phyloP scores from a whole-genome alignment of 2,329 filamentous ascomycete species.

The Trichoderma breve region DNA sequence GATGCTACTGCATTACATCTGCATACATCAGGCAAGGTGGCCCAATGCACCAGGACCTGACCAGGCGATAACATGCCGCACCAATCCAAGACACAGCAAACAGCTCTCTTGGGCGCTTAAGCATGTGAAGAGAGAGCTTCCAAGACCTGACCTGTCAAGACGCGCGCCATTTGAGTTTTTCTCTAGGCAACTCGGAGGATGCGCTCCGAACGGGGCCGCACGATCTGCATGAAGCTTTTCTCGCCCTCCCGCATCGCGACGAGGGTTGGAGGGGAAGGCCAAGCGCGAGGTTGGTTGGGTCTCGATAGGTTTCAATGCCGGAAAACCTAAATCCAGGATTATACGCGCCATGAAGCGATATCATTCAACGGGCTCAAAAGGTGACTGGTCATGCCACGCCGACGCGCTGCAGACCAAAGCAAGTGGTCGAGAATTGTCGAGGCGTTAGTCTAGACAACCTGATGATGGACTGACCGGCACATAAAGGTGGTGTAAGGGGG shows the following conservation, averaged over 20 bases:
- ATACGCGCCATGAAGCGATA: not conserved
- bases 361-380: not conserved
- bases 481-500: not conserved
- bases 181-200: not conserved
- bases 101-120: not conserved
- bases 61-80: not conserved
- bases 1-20: not conserved
- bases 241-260: not conserved
- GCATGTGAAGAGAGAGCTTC: not conserved
- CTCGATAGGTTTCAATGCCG: not conserved
- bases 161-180: not conserved
- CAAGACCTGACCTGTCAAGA: not conserved
- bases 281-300: not conserved
- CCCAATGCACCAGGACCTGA: slow-evolving; percentile 17
- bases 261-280: not conserved
- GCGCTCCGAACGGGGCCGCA: not conserved
- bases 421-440: not conserved
- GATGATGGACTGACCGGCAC: slow-evolving; percentile 4
- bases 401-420: not conserved
- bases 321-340: not conserved
- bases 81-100: not conserved
- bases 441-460: slow-evolving; percentile 4
- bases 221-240: slow-evolving; percentile 4
- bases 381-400: not conserved
- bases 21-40: slow-evolving; percentile 5